phyloP scores from a whole-genome alignment of 2,329 filamentous ascomycete genomes.

The Diaporthe sp. region DNA sequence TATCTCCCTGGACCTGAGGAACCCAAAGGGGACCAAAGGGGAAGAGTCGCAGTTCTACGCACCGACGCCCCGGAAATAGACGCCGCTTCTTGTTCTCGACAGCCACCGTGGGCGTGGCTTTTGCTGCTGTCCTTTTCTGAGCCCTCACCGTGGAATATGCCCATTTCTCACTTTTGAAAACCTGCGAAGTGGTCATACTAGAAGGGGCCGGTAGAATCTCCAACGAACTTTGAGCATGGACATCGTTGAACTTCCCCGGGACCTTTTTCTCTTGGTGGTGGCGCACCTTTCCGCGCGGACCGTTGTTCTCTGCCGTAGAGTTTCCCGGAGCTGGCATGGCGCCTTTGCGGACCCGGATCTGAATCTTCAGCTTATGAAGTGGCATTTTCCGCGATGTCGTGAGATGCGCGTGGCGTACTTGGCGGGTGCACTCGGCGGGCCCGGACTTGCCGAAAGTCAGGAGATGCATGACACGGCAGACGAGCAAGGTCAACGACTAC shows the following conservation, averaged over 20 bases:
- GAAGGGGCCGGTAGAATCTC: background rate
- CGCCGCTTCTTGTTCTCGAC: background rate
- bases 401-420: slow-evolving; percentile 62
- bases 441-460: slow-evolving; percentile 40
- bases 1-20: background rate
- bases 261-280: slow-evolving; percentile 70
- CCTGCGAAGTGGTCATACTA: background rate
- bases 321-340: slow-evolving; percentile 63
- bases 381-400: slow-evolving; percentile 65
- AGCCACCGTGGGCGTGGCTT: background rate
- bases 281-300: slow-evolving; percentile 64
- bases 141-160: background rate
- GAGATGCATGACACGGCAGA: background rate
- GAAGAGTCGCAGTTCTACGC: background rate
- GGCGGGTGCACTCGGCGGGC: slow-evolving; percentile 38
- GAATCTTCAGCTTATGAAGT: slow-evolving; percentile 62
- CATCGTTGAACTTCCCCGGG: slow-evolving; percentile 66
- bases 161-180: background rate
- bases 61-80: background rate
- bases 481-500: background rate
- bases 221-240: slow-evolving; percentile 53
- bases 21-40: background rate
- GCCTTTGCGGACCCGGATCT: slow-evolving; percentile 64
- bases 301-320: slow-evolving; percentile 64
- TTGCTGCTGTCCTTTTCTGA: background rate